These are phyloP conservation scores for Cornus suecica DNA, from an alignment of 148 eudicot genomes.

Conservation along the genomic window DNA sequence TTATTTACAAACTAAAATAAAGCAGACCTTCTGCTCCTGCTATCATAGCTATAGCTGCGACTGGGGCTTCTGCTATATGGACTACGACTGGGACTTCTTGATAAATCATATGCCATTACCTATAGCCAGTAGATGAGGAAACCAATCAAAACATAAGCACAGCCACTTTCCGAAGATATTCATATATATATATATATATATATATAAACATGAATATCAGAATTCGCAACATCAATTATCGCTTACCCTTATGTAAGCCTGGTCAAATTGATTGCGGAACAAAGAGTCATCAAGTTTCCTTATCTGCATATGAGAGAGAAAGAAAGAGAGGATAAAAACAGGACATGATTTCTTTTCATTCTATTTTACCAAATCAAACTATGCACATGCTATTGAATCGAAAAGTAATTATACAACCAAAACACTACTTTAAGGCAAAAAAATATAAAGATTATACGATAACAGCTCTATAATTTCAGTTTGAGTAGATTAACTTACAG, in stretches of 20 bases:
- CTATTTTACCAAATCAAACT: not conserved
- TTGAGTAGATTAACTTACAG: constrained; percentile 42
- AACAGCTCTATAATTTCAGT: not conserved
- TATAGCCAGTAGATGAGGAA: constrained; percentile 10
- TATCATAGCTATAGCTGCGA: constrained; percentile 51
- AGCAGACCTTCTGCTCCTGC: constrained; percentile 53
- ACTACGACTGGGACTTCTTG: constrained; percentile 58
- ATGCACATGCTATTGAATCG: not conserved
- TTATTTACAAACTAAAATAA: not conserved
- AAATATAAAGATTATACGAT: not conserved
- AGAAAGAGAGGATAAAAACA: not conserved
- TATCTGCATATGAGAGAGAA: constrained; percentile 40
- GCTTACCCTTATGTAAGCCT: constrained; percentile 65
- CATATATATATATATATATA: no score
- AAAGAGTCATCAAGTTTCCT: constrained; percentile 81
- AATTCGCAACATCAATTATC: not conserved
- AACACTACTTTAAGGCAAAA: not conserved
- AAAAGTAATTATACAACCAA: not conserved
- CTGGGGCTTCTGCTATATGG: constrained; percentile 64
- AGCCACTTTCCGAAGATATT: no score
- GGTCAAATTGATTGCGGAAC: constrained; percentile 64
- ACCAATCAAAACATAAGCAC: not conserved
- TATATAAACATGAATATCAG: not conserved
- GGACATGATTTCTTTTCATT: no score
- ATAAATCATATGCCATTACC: constrained; percentile 60